These are phyloP conservation scores for sweet orange (Citrus sinensis) DNA, from an alignment of 345 rosid genomes.

Conservation along the genomic window DVS_A1.0 CM039169.1:27034001-27034500, in stretches of 20 bases:
- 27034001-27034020: slow-evolving; percentile 76
- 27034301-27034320: background rate
- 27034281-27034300: background rate
- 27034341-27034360: background rate
- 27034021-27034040: slow-evolving; percentile 79
- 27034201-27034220: background rate
- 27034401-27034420: background rate
- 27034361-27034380: background rate
- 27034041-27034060: slow-evolving; percentile 16
- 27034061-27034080: background rate
- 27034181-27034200: background rate
- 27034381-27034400: background rate
- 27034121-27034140: background rate
- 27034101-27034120: background rate
- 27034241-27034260: background rate
- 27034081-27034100: background rate
- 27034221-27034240: background rate
- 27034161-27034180: background rate
- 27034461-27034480: slow-evolving; percentile 16
- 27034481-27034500: slow-evolving; percentile 52
- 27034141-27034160: background rate
- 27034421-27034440: background rate
- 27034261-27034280: background rate
- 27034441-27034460: background rate
- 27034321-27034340: background rate